Percentiles rank a stretch among this genome's conserved stretches.
These are phyloP conservation scores for Paracamarosporium sp. DNA, from an alignment of 2,329 filamentous ascomycete genomes.

Conservation along the genomic window DNA sequence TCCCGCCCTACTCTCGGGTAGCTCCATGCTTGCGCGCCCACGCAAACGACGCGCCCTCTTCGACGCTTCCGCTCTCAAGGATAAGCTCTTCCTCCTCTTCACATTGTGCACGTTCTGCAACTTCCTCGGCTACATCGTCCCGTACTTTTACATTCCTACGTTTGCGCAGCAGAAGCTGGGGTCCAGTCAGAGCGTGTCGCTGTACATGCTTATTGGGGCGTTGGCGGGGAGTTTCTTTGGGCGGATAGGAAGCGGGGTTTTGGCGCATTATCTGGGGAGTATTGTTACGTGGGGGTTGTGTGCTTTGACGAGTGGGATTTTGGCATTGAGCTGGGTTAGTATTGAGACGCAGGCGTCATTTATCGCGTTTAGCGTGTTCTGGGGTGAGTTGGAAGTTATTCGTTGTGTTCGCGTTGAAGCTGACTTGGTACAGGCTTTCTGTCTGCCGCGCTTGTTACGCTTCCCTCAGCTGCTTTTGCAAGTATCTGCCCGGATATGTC, in stretches of 20 bases:
- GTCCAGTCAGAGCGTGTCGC: slow-evolving; percentile 31
- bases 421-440: slow-evolving; percentile 37
- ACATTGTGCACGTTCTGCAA: slow-evolving; percentile 41
- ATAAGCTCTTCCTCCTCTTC: slow-evolving; percentile 44
- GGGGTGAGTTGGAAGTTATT: slow-evolving; percentile 32
- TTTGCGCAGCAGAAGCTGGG: slow-evolving; percentile 40
- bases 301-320: slow-evolving; percentile 31
- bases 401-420: background rate
- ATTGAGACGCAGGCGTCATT: slow-evolving; percentile 35
- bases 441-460: slow-evolving; percentile 45
- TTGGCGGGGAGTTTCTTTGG: slow-evolving; percentile 46
- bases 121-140: slow-evolving; percentile 47
- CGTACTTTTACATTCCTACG: slow-evolving; percentile 47
- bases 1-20: slow-evolving; percentile 43
- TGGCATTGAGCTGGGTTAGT: slow-evolving; percentile 41
- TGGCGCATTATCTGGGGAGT: slow-evolving; percentile 41
- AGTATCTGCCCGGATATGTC: slow-evolving; percentile 45
- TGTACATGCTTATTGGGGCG: slow-evolving; percentile 39
- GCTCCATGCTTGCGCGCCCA: slow-evolving; percentile 26
- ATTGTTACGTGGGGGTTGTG: slow-evolving; percentile 44
- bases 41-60: slow-evolving; percentile 42
- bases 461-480: slow-evolving; percentile 45
- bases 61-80: slow-evolving; percentile 40
- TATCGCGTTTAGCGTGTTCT: slow-evolving; percentile 44
- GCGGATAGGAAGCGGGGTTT: slow-evolving; percentile 31